phyloP scores from a whole-genome alignment of 352 stramenopile species.

The Phytophthora boehmeriae region DNA sequence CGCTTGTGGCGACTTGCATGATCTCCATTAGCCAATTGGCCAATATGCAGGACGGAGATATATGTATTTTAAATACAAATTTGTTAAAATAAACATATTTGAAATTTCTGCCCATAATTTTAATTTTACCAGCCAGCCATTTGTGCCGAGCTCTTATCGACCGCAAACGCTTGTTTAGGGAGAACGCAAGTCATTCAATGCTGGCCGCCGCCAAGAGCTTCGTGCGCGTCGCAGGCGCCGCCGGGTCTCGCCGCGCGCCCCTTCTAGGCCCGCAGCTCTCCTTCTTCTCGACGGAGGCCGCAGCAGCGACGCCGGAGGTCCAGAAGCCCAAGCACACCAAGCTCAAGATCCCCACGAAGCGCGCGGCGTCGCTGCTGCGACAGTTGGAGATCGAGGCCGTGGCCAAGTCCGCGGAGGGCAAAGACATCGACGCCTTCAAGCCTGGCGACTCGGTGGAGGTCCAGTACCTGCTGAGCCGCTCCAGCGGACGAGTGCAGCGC shows the following conservation, averaged over 20 bases:
- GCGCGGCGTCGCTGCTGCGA: slow-evolving; percentile 67
- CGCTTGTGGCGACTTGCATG: too few relatives aligned
- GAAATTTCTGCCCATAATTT: too few relatives aligned
- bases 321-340: slow-evolving; percentile 61
- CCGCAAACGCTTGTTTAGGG: slow-evolving; percentile 17
- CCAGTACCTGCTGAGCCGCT: slow-evolving; percentile 82
- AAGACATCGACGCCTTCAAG: slow-evolving; percentile 78
- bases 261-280: slow-evolving; percentile 37
- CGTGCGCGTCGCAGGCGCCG: slow-evolving; percentile 31
- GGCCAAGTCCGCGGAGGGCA: slow-evolving; percentile 59
- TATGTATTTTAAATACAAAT: too few relatives aligned
- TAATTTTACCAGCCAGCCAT: not conserved
- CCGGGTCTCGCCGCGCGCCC: slow-evolving; percentile 28
- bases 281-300: slow-evolving; percentile 49
- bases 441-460: slow-evolving; percentile 83
- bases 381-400: slow-evolving; percentile 76
- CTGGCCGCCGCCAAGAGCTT: slow-evolving; percentile 66
- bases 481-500: slow-evolving; percentile 67
- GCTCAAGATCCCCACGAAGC: slow-evolving; percentile 83
- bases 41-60: too few relatives aligned
- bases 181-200: slow-evolving; percentile 36
- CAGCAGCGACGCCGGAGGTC: slow-evolving; percentile 11
- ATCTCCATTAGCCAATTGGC: too few relatives aligned
- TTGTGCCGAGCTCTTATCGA: slow-evolving; percentile 14
- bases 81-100: too few relatives aligned